phyloP scores from a whole-genome alignment of 495 filamentous ascomycete genomes.

The Penicillium atrosanguineum region DNA sequence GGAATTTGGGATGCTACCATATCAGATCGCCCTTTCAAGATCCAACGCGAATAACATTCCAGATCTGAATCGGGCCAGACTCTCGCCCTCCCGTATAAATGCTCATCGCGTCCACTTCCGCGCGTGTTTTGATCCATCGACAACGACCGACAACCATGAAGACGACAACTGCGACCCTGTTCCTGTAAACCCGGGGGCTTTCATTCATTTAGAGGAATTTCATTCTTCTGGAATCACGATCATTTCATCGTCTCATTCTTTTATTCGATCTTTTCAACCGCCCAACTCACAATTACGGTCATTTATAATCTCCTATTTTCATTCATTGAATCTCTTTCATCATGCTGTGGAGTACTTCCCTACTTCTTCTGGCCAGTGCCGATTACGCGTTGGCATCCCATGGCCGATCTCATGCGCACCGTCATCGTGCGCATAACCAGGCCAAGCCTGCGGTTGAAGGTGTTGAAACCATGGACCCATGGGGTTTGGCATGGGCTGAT shows the following conservation, averaged over 20 bases:
- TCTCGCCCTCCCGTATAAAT: constrained; percentile 16
- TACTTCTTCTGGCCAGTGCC: constrained; percentile 17
- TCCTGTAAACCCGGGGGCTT: constrained; percentile 1
- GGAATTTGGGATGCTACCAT: constrained; percentile 32
- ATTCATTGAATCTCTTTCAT: constrained; percentile 4
- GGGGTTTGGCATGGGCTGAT: constrained; percentile 7
- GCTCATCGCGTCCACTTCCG: constrained; percentile 8
- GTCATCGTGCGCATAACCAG: constrained; percentile 13
- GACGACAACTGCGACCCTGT: constrained; percentile 8
- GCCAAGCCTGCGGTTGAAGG: constrained; percentile 10
- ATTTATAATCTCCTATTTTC: not conserved
- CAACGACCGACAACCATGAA: constrained; percentile 4
- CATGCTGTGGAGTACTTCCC: constrained; percentile 29
- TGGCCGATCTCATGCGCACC: constrained; percentile 17
- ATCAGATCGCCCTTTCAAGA: constrained; percentile 13
- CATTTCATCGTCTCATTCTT: not conserved
- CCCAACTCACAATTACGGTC: not conserved
- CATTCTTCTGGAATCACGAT: not conserved
- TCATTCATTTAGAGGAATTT: not conserved
- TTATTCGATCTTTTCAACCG: not conserved
- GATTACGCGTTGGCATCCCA: constrained; percentile 21
- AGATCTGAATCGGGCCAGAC: constrained; percentile 14
- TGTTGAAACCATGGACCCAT: constrained; percentile 3
- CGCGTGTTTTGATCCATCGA: not conserved
- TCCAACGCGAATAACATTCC: constrained; percentile 23